Conservation (phyloP, 768 basidiomycete genomes). For the Podaxis sp. region DNA sequence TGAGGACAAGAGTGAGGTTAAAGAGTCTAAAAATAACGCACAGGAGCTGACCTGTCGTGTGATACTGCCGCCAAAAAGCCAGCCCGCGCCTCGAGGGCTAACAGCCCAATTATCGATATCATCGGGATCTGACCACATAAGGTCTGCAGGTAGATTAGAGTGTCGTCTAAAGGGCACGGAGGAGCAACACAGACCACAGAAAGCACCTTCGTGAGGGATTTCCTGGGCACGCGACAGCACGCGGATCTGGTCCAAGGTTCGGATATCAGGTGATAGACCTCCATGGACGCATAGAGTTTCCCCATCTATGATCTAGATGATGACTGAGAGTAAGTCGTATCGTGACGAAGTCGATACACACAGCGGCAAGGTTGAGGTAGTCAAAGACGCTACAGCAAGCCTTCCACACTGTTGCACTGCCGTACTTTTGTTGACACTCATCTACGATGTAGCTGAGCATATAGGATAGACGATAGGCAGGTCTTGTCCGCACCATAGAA, state of each 20-base stretch:
- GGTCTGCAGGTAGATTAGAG: slow-evolving; percentile 44
- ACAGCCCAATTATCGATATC: slow-evolving; percentile 96
- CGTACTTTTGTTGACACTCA: slow-evolving; percentile 98
- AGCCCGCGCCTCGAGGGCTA: slow-evolving; percentile 93
- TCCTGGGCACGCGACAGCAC: slow-evolving; percentile 94
- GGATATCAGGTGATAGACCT: slow-evolving; percentile 92
- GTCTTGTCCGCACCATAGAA: slow-evolving; percentile 75
- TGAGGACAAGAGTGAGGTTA: background rate
- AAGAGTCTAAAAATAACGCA: background rate
- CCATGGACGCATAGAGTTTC: slow-evolving; percentile 93
- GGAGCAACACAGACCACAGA: slow-evolving; percentile 61
- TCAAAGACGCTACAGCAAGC: slow-evolving; percentile 97
- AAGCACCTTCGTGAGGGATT: slow-evolving; percentile 98
- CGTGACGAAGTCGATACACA: slow-evolving; percentile 30
- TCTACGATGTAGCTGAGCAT: slow-evolving; percentile 39
- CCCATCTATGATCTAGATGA: slow-evolving; percentile 86
- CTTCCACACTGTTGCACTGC: slow-evolving; percentile 93
- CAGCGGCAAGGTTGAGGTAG: slow-evolving; percentile 90
- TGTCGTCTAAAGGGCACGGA: background rate
- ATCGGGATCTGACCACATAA: slow-evolving; percentile 99
- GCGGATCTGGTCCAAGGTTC: slow-evolving; percentile 91
- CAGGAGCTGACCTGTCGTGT: slow-evolving; percentile 64
- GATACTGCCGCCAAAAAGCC: slow-evolving; percentile 86
- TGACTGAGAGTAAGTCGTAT: background rate
- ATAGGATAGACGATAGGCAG: background rate